phyloP scores from a whole-genome alignment of 2,329 filamentous ascomycete genomes.

The Diplocarpon mali region DNA sequence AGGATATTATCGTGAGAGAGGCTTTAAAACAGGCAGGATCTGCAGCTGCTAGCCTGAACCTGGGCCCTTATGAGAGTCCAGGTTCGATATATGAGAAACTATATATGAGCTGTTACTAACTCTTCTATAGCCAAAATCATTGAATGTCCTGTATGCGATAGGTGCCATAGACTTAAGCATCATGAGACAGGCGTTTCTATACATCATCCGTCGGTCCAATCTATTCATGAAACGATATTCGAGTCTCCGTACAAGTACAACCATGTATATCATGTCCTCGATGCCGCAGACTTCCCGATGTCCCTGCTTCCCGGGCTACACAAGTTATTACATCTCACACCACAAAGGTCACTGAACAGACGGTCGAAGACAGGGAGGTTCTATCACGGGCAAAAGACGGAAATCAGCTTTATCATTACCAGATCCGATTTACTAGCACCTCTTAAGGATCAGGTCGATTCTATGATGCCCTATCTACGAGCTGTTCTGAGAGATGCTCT shows the following conservation, averaged over 20 bases:
- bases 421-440: conserved; percentile 78
- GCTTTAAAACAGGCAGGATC: conserved; percentile 19
- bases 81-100: conserved; percentile 5
- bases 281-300: conserved; percentile 94
- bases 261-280: conserved; percentile 88
- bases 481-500: conserved; percentile 68
- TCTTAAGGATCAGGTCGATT: conserved; percentile 72
- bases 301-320: conserved; percentile 74
- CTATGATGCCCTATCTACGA: conserved; percentile 73
- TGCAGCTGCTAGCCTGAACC: conserved; percentile 5
- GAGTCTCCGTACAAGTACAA: conserved; percentile 87
- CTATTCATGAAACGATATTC: conserved; percentile 71
- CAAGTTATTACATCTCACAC: conserved; percentile 56
- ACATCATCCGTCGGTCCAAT: conserved; percentile 68
- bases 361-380: conserved; percentile 59
- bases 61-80: conserved; percentile 9
- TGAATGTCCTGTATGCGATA: conserved; percentile 59
- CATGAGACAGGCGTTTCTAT: conserved; percentile 63
- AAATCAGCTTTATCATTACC: conserved; percentile 86
- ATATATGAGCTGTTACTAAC: conserved; percentile 5
- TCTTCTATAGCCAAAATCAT: conserved; percentile 8
- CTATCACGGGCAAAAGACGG: conserved; percentile 55
- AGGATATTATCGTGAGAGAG: conserved; percentile 37
- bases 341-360: conserved; percentile 69
- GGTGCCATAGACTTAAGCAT: conserved; percentile 75